Evolutionary conservation across 2,329 filamentous ascomycete genomes (phyloP), one percentile per base, ranked within the genome.

Genomic region (Trichophyton simii): DNA sequence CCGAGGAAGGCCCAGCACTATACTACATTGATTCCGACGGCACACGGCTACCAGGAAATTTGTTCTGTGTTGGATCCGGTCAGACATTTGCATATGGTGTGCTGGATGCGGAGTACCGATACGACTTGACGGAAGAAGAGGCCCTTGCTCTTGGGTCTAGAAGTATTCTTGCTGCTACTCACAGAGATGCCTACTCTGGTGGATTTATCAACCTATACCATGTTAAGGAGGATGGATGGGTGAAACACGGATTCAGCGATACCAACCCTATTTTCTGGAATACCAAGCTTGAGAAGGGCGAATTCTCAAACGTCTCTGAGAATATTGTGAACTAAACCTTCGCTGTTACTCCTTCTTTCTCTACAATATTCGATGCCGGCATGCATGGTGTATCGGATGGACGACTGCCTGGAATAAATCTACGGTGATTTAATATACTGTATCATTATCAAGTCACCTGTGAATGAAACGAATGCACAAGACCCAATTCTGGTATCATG

Each of bases 181-280:
- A 99, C 79, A 84, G 94, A 73, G 94, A 99, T 75, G 94, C 94
- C n/a, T 99, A 88, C 83, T 97, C 94, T 25, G 94, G 94, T 80
- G 94, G 94, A 67, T 97, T 85, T 79, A 96, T 99, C 82, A 99
- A 99, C 80, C 75, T 97, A 72, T 99, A 99, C 78, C 94, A 99
- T 72, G 91, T 99, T 74, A 96, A 96, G 85, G 92, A 99, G 80
- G 87, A 91, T 66, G 94, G 94, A 69, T 99, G 94, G 94, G 91
- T 95, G 71, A 96, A 95, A 83, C 92, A 97, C 73, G 94, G 94
- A 65, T 99, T 99, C 83, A 91, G 81, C 68, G 94, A 99, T 77
- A 97, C 92, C 69, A 96, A 97, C 81, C 92, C 92, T 52, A 95
- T 97, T 73, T 99, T 99, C 87, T 99, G 94, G 94, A 88, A 95